Conservation (phyloP, 1,284 basidiomycete genomes). For the Papiliotrema laurentii region DNA sequence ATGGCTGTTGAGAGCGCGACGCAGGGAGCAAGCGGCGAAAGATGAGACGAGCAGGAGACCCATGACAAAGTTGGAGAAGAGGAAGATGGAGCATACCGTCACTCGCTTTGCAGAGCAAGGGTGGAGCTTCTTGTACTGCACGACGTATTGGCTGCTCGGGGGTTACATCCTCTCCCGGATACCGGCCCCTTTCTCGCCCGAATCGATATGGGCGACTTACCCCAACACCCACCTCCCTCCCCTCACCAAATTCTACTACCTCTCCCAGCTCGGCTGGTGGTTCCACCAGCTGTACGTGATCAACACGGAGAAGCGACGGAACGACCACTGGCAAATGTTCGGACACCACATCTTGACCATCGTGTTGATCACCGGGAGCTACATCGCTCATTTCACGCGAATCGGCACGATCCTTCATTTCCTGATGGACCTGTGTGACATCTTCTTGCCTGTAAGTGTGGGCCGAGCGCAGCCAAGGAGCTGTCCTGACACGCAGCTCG, state of each 20-base stretch:
- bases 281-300: slow-evolving; percentile 86
- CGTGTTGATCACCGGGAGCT: slow-evolving; percentile 69
- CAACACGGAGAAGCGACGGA: slow-evolving; percentile 86
- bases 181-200: slow-evolving; percentile 65
- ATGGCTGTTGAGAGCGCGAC: slow-evolving; percentile 52
- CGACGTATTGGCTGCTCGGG: slow-evolving; percentile 69
- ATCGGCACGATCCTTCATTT: slow-evolving; percentile 83
- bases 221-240: slow-evolving; percentile 74
- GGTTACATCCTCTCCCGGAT: slow-evolving; percentile 74
- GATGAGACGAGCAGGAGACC: slow-evolving; percentile 3
- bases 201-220: slow-evolving; percentile 73
- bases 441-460: slow-evolving; percentile 75
- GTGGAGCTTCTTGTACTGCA: slow-evolving; percentile 81
- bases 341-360: slow-evolving; percentile 89
- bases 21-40: slow-evolving; percentile 1
- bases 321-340: slow-evolving; percentile 96
- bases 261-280: slow-evolving; percentile 89
- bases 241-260: slow-evolving; percentile 84
- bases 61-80: slow-evolving; percentile 28
- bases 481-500: slow-evolving; percentile 55
- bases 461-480: neutral
- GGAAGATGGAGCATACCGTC: slow-evolving; percentile 59
- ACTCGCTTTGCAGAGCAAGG: slow-evolving; percentile 91
- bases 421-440: slow-evolving; percentile 90
- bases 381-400: slow-evolving; percentile 77